Percentiles rank a stretch among this genome's conserved stretches.
These are phyloP conservation scores for Pseudocercospora fuligena DNA, from an alignment of 2,329 filamentous ascomycete genomes.

Conservation along the genomic window DNA sequence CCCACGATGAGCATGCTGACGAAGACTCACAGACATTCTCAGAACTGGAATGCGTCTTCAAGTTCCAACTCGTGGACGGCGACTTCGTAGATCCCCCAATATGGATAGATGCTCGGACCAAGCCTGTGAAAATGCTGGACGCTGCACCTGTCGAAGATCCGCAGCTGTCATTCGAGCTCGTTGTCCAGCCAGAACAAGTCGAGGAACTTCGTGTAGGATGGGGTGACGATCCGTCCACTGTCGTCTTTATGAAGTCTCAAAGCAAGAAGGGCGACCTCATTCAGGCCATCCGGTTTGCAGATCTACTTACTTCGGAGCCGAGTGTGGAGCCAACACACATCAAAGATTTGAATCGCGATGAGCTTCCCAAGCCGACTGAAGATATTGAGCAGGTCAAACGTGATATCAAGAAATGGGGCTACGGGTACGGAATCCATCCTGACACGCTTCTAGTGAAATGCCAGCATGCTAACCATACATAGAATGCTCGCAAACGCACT, in stretches of 20 bases:
- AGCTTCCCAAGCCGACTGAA: constrained; percentile 2
- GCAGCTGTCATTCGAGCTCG: neutral
- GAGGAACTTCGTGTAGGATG: neutral
- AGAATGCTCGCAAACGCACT: neutral
- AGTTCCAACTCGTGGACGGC: neutral
- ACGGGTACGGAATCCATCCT: neutral
- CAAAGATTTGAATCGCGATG: neutral
- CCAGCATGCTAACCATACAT: neutral
- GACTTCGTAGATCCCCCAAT: neutral
- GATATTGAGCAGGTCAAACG: neutral
- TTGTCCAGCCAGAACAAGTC: neutral
- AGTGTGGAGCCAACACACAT: neutral
- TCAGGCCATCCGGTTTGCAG: neutral
- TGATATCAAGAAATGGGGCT: constrained; percentile 3
- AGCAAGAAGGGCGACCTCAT: neutral
- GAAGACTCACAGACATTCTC: neutral
- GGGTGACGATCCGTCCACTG: neutral
- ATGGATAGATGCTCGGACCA: constrained; percentile 1
- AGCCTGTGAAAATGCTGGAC: neutral
- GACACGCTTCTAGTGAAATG: neutral
- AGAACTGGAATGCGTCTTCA: neutral
- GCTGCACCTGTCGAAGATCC: neutral
- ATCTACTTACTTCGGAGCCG: neutral
- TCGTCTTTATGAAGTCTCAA: neutral
- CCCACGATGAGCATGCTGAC: too few species aligned